Evolutionary conservation across 768 basidiomycete species (phyloP), one percentile per base, ranked within the genome.

Genomic region (Podaxis sp.): DNA sequence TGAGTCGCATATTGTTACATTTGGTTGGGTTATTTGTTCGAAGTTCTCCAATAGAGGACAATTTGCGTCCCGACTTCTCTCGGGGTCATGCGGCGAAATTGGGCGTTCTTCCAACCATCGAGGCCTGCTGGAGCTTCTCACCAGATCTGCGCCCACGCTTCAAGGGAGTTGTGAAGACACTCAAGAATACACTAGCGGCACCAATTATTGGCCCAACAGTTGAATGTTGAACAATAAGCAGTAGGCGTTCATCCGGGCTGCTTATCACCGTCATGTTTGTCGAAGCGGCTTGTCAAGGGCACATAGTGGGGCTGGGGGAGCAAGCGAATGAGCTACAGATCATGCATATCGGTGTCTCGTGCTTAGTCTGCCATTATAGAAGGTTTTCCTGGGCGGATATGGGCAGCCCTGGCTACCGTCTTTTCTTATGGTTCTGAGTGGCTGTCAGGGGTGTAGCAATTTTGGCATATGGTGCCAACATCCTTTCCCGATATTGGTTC

Each of bases 1-100:
- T 83, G 29, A 50, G 79, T 27, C 7, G 40, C 40, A 41, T 37
- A 9, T 33, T 69, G 37, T 38, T 54, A 36, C 53, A 19, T 8
- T 12, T 29, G 27, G 27, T 29, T 52, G 25, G 25, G 9, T 15
- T 29, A 12, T 54, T 33, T 54, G 4, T 33, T 9, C n/a, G 29
- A 15, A 19, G 15, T 29, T 9, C 17, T 13, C n/a, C 15, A 9
- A 12, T 13, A 22, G 53, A 36, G 29, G 36, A 38, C 33, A 36
- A 17, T 11, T 9, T 29, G 5, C 12, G 53, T 2, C 53, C 53
- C 13, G n/a, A 37, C 2, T 37, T 54, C n/a, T 12, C 53, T 12
- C 33, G n/a, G 0, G 36, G 3, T 4, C 8, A 9, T 6, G 53
- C 33, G 33, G 0, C 4, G n/a, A 22, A 36, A 19, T 33, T 37